These are phyloP conservation scores for Fusarium algeriense DNA, from an alignment of 2,329 filamentous ascomycete genomes.

Conservation along the genomic window DNA sequence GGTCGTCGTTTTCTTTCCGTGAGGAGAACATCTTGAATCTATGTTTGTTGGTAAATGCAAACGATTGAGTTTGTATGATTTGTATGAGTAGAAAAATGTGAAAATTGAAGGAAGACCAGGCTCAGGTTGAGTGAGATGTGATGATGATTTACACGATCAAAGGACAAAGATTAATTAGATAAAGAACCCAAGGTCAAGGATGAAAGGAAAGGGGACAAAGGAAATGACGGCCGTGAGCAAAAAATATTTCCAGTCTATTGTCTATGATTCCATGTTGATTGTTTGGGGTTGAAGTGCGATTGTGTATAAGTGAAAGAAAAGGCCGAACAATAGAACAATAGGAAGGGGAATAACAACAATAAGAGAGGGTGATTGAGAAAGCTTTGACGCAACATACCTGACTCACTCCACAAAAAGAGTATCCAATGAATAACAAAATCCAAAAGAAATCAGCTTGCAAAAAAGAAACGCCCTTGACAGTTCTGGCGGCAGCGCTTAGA, in stretches of 20 bases:
- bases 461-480: slow-evolving; percentile 35
- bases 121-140: slow-evolving; percentile 4
- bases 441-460: slow-evolving; percentile 22
- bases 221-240: slow-evolving; percentile 34
- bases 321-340: slow-evolving; percentile 35
- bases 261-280: slow-evolving; percentile 47
- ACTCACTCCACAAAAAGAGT: slow-evolving; percentile 40
- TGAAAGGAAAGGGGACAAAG: slow-evolving; percentile 39
- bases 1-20: slow-evolving; percentile 49
- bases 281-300: slow-evolving; percentile 26
- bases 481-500: slow-evolving; percentile 46
- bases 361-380: slow-evolving; percentile 40
- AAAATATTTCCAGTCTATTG: slow-evolving; percentile 33
- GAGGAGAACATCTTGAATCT: slow-evolving; percentile 55
- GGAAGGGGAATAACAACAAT: slow-evolving; percentile 43
- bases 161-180: slow-evolving; percentile 33
- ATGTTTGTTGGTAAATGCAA: slow-evolving; percentile 46
- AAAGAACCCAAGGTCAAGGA: slow-evolving; percentile 21
- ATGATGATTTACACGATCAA: slow-evolving; percentile 26
- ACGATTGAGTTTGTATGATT: slow-evolving; percentile 20
- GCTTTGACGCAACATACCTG: slow-evolving; percentile 33
- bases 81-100: slow-evolving; percentile 15
- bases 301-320: slow-evolving; percentile 28
- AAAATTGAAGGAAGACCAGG: slow-evolving; percentile 19
- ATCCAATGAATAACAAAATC: slow-evolving; percentile 39